A percentile compares a stretch with the other conserved stretches of the same genome.
Evolutionary conservation across 768 basidiomycete species (phyloP).

Genomic region (Hygrocybe punicea): DNA sequence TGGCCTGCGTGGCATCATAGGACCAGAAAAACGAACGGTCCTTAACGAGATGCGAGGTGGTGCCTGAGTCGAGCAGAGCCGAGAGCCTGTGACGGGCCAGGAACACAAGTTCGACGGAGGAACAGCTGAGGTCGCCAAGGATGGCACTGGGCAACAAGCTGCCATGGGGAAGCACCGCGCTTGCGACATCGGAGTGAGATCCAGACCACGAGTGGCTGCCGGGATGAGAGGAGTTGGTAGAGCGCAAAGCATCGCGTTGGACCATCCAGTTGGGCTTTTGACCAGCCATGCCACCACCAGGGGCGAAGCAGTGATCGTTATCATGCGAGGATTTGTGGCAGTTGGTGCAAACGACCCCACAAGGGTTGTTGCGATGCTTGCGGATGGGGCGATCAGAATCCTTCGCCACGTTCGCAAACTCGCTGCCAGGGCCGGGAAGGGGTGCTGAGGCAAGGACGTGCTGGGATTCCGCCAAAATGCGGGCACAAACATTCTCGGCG

Average conservation of each 20-base stretch:
- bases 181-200: background rate
- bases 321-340: background rate
- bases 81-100: background rate
- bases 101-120: background rate
- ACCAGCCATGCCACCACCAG: slow-evolving; percentile 5
- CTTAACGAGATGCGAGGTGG: slow-evolving; percentile 18
- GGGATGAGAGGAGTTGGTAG: too few species aligned
- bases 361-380: background rate
- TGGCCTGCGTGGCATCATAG: slow-evolving; percentile 4
- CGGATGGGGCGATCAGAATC: background rate
- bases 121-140: background rate
- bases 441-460: background rate
- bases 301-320: background rate
- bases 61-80: slow-evolving; percentile 20
- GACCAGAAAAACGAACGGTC: slow-evolving; percentile 15
- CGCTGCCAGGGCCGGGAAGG: background rate
- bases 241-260: too few species aligned
- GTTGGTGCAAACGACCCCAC: background rate
- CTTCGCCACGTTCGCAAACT: background rate
- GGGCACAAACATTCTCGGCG: background rate
- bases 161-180: background rate
- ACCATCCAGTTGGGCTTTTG: slow-evolving; percentile 8
- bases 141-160: background rate
- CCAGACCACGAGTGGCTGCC: too few species aligned
- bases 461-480: background rate